Evolutionary conservation across 192 early-diverging fungal genomes (phyloP).

Genomic region (Coemansia sp.): DNA sequence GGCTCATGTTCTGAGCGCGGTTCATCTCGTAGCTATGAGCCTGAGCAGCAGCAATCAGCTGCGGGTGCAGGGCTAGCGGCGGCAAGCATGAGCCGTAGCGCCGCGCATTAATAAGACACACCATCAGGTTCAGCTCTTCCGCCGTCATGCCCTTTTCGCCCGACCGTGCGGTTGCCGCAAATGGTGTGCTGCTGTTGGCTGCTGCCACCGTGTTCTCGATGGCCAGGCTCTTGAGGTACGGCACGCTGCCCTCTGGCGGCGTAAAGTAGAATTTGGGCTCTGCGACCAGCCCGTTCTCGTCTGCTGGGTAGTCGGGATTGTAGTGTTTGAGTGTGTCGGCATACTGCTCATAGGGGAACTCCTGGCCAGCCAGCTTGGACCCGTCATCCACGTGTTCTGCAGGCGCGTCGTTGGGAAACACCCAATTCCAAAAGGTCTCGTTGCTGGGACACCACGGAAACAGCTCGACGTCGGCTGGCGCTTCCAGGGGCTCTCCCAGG

Average conservation of each 20-base stretch:
- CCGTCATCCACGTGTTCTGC: neutral
- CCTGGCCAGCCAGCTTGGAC: slow-evolving; percentile 7
- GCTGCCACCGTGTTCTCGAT: slow-evolving; percentile 17
- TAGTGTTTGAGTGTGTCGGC: slow-evolving; percentile 2
- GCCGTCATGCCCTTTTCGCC: slow-evolving; percentile 34
- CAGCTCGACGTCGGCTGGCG: slow-evolving; percentile 2
- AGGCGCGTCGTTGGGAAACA: slow-evolving; percentile 24
- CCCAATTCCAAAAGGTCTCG: slow-evolving; percentile 45
- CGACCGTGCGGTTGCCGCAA: slow-evolving; percentile 16
- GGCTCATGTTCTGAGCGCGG: slow-evolving; percentile 37
- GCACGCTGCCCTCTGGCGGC: slow-evolving; percentile 24
- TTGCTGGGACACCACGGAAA: slow-evolving; percentile 36
- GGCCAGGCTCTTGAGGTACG: slow-evolving; percentile 21
- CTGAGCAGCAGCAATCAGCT: slow-evolving; percentile 40
- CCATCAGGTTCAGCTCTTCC: slow-evolving; percentile 41
- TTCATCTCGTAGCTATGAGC: slow-evolving; percentile 52
- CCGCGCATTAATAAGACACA: slow-evolving; percentile 40
- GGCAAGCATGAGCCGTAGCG: slow-evolving; percentile 37
- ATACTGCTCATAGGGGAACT: slow-evolving; percentile 24
- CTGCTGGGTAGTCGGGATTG: neutral
- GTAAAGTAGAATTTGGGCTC: slow-evolving; percentile 35
- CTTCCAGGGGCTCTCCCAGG: slow-evolving; percentile 24
- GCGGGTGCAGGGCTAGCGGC: slow-evolving; percentile 32
- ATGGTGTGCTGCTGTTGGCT: slow-evolving; percentile 21
- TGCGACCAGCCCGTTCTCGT: slow-evolving; percentile 20